Percentiles rank a stretch among this genome's conserved stretches.
Evolutionary conservation across 1,284 basidiomycete species (phyloP).

Genomic region (Athelia sp.): DNA sequence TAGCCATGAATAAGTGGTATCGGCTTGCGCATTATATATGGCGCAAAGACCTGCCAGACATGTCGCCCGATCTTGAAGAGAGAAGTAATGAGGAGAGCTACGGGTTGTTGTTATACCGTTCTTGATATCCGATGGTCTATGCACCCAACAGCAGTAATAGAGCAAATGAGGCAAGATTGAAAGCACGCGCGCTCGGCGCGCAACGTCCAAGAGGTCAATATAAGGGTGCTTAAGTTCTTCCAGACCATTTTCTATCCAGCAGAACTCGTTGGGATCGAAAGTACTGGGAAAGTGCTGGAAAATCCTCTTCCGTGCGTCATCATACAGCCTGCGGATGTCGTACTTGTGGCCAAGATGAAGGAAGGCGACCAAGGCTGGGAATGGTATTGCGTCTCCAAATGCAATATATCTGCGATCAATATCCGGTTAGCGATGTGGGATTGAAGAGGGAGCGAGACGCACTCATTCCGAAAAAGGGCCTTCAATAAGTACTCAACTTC

Average conservation of each 20-base stretch:
- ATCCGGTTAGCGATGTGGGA: no score
- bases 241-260: no score
- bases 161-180: no score
- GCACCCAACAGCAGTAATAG: no score
- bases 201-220: no score
- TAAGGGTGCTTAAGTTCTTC: no score
- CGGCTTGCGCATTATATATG: background rate
- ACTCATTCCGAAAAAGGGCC: background rate
- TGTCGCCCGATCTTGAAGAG: background rate
- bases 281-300: background rate
- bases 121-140: no score
- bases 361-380: background rate
- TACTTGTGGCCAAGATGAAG: background rate
- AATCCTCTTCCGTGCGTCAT: background rate
- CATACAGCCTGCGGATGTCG: background rate
- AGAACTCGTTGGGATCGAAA: no score
- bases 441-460: background rate
- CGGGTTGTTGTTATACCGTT: no score
- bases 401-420: no score
- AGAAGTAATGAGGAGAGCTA: no score
- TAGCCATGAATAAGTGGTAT: background rate
- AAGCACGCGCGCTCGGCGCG: no score
- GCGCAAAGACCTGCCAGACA: background rate
- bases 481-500: background rate
- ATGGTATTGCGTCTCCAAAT: background rate